Base-by-base conservation (phyloP, 345 rosid genomes). In the Dipteronia sinensis region DNA sequence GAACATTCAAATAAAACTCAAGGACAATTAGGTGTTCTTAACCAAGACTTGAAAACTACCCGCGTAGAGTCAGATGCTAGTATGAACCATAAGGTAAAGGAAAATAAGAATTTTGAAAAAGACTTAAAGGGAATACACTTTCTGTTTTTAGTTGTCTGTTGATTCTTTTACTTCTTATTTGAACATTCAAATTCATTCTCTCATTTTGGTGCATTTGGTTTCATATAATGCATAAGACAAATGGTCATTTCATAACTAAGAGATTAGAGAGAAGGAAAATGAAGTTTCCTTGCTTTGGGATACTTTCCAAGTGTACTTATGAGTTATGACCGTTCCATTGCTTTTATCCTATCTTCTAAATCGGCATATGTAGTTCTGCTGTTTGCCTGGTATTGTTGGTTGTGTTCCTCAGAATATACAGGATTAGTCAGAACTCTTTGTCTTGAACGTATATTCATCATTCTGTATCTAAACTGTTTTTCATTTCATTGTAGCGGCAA, bases 401-500 rank as follows among this genome's bases (percentile, higher is more conserved):
- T 67, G 25, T 59, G 38, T 58, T 55, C n/a, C n/a, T n/a, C 11
- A 10, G 71, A 13, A 11, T 62, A 65, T 40, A 29, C 65, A 17
- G 42, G 38, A 44, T 15, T 67, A 65, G 47, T 27, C 27, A 0
- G 3, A 13, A 34, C 72, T 25, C 20, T 23, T 69, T 71, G 2
- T 44, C 23, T 6, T 64, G 10, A 40, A 27, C 4, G 11, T 59
- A 31, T 31, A 9, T 40, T 64, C 46, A 56, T 6, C 7, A 56
- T 47, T 23, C 17, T 59, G 34, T 62, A 22, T 25, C 46, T 53
- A 42, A 66, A 66, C 7, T n/a, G 16, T 69, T 59, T 73, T 69
- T 69, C 44, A 62, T 76, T 58, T 81, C 25, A 55, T 65, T 84
- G 84, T 82, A 96, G 98, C 94, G 53, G 72, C 59, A 19, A 92